Evolutionary conservation across 2,329 filamentous ascomycete genomes (phyloP).

Genomic region (Talaromyces albobiverticillius): DNA sequence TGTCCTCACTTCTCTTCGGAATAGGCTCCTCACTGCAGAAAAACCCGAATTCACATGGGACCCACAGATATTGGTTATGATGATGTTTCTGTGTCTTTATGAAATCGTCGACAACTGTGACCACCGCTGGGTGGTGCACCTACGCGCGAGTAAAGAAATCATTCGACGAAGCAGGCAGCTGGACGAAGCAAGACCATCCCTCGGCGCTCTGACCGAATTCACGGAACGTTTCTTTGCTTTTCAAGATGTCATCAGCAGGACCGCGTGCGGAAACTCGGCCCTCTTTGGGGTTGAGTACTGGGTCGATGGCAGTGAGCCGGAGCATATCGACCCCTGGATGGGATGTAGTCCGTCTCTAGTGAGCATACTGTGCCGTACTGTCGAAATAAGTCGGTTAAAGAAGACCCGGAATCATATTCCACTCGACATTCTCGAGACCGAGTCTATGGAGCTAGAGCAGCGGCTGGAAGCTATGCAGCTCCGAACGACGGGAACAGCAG

Average conservation of each 20-base stretch:
- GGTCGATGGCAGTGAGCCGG: slow-evolving; percentile 35
- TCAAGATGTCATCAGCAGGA: slow-evolving; percentile 52
- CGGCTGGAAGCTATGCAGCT: slow-evolving; percentile 25
- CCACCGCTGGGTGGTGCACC: slow-evolving; percentile 47
- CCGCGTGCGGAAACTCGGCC: slow-evolving; percentile 48
- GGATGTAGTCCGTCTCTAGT: slow-evolving; percentile 49
- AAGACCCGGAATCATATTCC: slow-evolving; percentile 24
- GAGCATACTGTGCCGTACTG: slow-evolving; percentile 47
- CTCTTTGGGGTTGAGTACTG: slow-evolving; percentile 50
- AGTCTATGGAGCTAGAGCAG: slow-evolving; percentile 33
- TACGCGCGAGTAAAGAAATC: slow-evolving; percentile 48
- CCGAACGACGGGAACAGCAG: slow-evolving; percentile 12
- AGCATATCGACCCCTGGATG: slow-evolving; percentile 43
- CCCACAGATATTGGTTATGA: slow-evolving; percentile 39
- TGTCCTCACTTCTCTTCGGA: slow-evolving; percentile 35
- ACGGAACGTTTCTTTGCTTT: slow-evolving; percentile 51
- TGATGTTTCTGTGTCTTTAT: slow-evolving; percentile 48
- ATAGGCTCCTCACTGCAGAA: slow-evolving; percentile 29
- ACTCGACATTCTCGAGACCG: slow-evolving; percentile 26
- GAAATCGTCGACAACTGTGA: slow-evolving; percentile 46
- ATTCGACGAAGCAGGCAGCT: slow-evolving; percentile 38
- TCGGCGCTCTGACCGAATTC: slow-evolving; percentile 32
- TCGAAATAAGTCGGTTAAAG: slow-evolving; percentile 42
- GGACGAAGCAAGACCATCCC: not conserved
- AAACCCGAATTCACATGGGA: slow-evolving; percentile 25